Conservation (phyloP, 163 green algal genomes). For the Coccomyxa subellipsoidea region DNA sequence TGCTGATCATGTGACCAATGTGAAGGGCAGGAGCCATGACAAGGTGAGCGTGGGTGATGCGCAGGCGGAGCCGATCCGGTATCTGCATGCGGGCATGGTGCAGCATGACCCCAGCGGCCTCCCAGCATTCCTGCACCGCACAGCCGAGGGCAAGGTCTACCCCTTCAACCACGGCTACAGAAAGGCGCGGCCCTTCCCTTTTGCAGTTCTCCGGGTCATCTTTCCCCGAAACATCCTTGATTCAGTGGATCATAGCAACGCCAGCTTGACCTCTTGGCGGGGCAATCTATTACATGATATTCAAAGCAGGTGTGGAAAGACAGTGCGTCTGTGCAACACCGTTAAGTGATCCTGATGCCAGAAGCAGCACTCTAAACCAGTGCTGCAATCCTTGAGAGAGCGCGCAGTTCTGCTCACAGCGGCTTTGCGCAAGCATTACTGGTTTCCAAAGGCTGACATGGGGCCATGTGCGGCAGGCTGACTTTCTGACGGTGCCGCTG, state of each 20-base stretch:
- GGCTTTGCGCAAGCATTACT: too few relatives aligned
- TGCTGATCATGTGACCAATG: too few relatives aligned
- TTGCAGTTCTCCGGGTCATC: too few relatives aligned
- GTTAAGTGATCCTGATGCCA: background rate
- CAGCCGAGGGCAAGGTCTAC: conserved; percentile 22
- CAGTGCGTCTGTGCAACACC: too few relatives aligned
- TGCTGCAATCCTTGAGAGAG: too few relatives aligned
- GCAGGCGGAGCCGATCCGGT: background rate
- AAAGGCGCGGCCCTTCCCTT: background rate
- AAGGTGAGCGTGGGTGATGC: background rate
- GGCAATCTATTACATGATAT: background rate
- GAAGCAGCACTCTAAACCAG: too few relatives aligned
- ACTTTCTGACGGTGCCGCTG: conserved; percentile 5
- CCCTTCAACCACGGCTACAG: conserved; percentile 1
- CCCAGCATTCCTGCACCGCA: conserved; percentile 28
- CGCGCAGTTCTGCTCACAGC: too few relatives aligned
- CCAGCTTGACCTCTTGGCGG: background rate
- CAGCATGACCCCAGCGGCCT: conserved; percentile 22
- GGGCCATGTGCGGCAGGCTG: background rate
- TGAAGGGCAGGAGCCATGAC: background rate
- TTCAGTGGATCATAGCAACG: background rate
- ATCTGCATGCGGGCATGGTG: conserved; percentile 23
- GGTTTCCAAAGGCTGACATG: too few relatives aligned
- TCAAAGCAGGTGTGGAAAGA: background rate
- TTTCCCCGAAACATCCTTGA: too few relatives aligned